Evolutionary conservation across 116 monocot species (phyloP).

Genomic region (Dioscorea cayenensis): DNA sequence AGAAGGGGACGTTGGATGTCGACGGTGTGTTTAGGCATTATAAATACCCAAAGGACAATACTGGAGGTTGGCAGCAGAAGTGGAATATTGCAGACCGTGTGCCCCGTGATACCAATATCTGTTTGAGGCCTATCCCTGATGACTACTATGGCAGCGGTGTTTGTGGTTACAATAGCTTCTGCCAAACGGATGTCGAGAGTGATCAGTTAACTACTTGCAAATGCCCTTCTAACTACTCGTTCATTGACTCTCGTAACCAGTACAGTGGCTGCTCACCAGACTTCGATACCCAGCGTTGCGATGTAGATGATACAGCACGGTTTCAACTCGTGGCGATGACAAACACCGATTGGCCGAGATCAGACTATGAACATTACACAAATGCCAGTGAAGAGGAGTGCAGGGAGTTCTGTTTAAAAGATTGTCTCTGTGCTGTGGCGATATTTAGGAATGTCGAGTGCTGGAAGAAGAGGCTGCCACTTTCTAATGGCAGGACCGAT

Average conservation of each 20-base stretch:
- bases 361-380: conserved; percentile 21
- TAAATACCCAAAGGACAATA: conserved; percentile 9
- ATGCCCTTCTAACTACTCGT: conserved; percentile 18
- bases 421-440: conserved; percentile 35
- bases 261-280: conserved; percentile 28
- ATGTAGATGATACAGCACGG: neutral
- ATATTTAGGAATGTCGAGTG: conserved; percentile 3
- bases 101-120: conserved; percentile 10
- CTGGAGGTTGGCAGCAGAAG: conserved; percentile 1
- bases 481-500: conserved; percentile 17
- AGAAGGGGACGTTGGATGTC: neutral
- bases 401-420: conserved; percentile 8
- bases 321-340: neutral
- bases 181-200: neutral
- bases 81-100: neutral
- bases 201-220: conserved; percentile 1
- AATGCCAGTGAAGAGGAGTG: conserved; percentile 9
- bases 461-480: conserved; percentile 36
- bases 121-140: neutral
- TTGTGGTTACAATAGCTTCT: conserved; percentile 40
- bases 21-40: conserved; percentile 20
- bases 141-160: conserved; percentile 19
- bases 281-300: conserved; percentile 7
- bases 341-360: conserved; percentile 18
- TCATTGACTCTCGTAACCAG: conserved; percentile 5